phyloP scores from a whole-genome alignment of 306 rosid genomes.

The Quercus cerris region DNA sequence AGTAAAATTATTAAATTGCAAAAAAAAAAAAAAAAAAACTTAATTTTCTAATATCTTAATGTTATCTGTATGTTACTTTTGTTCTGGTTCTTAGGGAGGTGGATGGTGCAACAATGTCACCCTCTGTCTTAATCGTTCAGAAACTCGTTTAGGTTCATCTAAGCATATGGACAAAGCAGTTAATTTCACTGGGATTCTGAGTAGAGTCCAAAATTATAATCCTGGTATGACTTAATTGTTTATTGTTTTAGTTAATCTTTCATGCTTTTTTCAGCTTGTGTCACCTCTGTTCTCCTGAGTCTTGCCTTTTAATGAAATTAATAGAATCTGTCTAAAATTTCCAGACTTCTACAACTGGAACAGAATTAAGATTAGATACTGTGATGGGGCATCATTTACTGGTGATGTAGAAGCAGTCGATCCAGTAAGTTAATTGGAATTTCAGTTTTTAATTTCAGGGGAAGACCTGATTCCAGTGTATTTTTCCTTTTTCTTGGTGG shows the following conservation, averaged over 20 bases:
- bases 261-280: background rate
- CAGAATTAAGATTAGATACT: conserved; percentile 79
- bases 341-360: conserved; percentile 92
- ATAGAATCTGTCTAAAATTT: conserved; percentile 3
- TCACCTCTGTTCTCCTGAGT: background rate
- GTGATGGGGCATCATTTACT: conserved; percentile 92
- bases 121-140: conserved; percentile 71
- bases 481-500: background rate
- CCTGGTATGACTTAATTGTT: conserved; percentile 55
- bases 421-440: conserved; percentile 55
- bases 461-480: background rate
- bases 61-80: background rate
- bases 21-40: background rate
- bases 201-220: conserved; percentile 46
- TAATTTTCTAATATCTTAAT: background rate
- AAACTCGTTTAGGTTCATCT: conserved; percentile 77
- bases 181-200: conserved; percentile 74
- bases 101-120: conserved; percentile 97
- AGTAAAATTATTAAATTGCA: background rate
- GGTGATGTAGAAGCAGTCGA: conserved; percentile 83
- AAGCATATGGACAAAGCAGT: conserved; percentile 54
- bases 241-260: background rate
- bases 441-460: conserved; percentile 2
- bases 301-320: background rate
- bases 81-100: conserved; percentile 67